A percentile compares a stretch with the other conserved stretches of the same genome.
Conservation (phyloP, 1,139 yeast genomes). For the Kodamaea fungicola region DNA sequence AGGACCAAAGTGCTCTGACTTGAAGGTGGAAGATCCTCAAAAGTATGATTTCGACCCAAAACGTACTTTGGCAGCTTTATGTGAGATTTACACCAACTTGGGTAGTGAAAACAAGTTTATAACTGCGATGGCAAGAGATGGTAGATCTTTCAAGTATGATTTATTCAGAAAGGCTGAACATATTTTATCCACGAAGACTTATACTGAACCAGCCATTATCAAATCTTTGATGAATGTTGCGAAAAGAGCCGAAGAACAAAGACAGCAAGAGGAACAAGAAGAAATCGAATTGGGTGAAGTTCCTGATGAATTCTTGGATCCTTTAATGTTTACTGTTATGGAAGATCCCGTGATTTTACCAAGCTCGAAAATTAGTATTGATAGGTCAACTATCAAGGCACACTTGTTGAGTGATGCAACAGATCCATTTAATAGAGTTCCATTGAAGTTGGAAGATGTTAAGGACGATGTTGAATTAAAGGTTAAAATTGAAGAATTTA, state of each 20-base stretch:
- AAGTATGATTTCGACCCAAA: constrained; percentile 83
- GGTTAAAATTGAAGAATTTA: constrained; percentile 58
- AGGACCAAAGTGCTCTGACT: constrained; percentile 89
- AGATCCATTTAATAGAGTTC: constrained; percentile 95
- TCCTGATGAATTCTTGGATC: constrained; percentile 96
- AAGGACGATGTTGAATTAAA: constrained; percentile 69
- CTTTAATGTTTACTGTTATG: constrained; percentile 93
- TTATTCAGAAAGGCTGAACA: constrained; percentile 68
- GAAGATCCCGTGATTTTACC: constrained; percentile 94
- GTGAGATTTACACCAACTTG: constrained; percentile 74
- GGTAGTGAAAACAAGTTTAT: constrained; percentile 62
- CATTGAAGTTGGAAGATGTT: constrained; percentile 85
- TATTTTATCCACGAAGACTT: constrained; percentile 57
- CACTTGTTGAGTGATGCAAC: constrained; percentile 92
- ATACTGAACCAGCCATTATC: constrained; percentile 52
- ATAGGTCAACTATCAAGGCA: constrained; percentile 86
- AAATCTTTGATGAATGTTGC: constrained; percentile 54
- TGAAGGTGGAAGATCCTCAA: constrained; percentile 82
- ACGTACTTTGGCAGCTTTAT: constrained; percentile 61
- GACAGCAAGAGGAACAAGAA: constrained; percentile 68
- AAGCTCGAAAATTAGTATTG: constrained; percentile 77
- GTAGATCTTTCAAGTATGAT: constrained; percentile 71
- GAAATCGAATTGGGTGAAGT: constrained; percentile 87
- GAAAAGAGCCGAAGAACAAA: constrained; percentile 56
- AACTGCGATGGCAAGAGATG: constrained; percentile 83